phyloP scores from a whole-genome alignment of 257 asterid species.

The Jaltomata sinuosa region DNA sequence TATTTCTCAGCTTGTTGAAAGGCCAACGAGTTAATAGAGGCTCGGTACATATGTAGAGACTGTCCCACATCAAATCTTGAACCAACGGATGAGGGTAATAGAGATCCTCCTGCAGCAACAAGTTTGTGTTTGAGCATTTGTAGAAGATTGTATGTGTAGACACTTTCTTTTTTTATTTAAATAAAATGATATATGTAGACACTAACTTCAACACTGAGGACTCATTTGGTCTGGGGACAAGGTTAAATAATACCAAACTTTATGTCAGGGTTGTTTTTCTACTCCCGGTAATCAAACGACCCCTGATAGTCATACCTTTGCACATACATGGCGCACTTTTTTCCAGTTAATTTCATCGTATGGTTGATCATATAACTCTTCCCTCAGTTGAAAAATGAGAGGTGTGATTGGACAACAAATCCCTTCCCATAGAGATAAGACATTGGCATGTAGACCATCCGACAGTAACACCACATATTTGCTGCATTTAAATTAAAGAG shows the following conservation, averaged over 20 bases:
- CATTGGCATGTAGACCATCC: slow-evolving; percentile 79
- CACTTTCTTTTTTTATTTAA: no score
- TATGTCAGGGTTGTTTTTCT: background rate
- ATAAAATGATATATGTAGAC: no score
- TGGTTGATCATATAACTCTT: slow-evolving; percentile 55
- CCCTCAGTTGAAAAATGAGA: slow-evolving; percentile 41
- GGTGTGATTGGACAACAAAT: slow-evolving; percentile 60
- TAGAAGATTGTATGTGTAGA: background rate
- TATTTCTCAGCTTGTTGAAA: slow-evolving; percentile 46
- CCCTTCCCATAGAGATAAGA: slow-evolving; percentile 65
- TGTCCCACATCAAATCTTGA: slow-evolving; percentile 60
- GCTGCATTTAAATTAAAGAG: slow-evolving; percentile 27
- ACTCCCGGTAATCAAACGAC: background rate
- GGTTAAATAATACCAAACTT: background rate
- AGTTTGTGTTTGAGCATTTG: background rate
- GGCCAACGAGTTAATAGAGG: slow-evolving; percentile 72
- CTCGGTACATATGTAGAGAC: slow-evolving; percentile 37
- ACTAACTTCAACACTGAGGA: background rate
- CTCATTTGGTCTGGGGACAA: background rate
- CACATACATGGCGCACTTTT: slow-evolving; percentile 45
- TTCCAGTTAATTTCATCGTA: slow-evolving; percentile 46
- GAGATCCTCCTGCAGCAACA: slow-evolving; percentile 51
- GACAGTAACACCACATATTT: slow-evolving; percentile 70
- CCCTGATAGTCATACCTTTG: slow-evolving; percentile 31
- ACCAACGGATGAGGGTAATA: slow-evolving; percentile 61